These are phyloP conservation scores for Nitzschia sp. DNA, from an alignment of 108 stramenopile species.

Conservation along the genomic window DNA sequence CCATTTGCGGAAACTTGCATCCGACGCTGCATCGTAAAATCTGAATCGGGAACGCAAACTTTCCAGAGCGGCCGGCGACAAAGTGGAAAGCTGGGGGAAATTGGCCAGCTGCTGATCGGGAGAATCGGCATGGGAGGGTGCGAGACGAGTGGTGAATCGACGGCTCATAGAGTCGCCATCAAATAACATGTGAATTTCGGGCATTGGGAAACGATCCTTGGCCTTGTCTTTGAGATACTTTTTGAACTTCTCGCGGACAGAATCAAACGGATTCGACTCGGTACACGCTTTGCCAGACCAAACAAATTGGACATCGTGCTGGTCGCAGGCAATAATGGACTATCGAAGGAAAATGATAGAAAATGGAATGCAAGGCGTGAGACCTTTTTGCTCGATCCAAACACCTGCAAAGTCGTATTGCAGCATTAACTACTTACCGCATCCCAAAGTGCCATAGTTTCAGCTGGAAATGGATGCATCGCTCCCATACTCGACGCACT, in stretches of 20 bases:
- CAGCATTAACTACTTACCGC: conserved; percentile 35
- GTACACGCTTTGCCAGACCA: conserved; percentile 46
- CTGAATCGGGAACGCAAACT: conserved; percentile 44
- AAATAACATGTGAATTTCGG: conserved; percentile 39
- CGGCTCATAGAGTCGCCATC: conserved; percentile 76
- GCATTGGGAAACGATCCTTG: conserved; percentile 55
- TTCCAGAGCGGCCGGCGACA: conserved; percentile 39
- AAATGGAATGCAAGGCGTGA: neutral
- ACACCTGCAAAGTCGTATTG: neutral
- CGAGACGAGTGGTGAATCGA: conserved; percentile 51
- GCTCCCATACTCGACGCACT: conserved; percentile 2
- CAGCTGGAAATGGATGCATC: conserved; percentile 27
- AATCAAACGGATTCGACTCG: conserved; percentile 30
- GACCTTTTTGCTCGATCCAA: neutral
- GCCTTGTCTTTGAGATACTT: conserved; percentile 26
- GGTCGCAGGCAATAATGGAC: conserved; percentile 57
- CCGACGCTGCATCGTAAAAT: conserved; percentile 54
- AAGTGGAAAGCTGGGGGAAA: conserved; percentile 51
- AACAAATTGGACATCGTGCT: conserved; percentile 48
- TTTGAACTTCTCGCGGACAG: conserved; percentile 40
- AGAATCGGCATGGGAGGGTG: conserved; percentile 58
- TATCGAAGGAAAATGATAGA: conserved; percentile 14
- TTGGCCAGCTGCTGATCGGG: conserved; percentile 52
- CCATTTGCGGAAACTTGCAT: conserved; percentile 63
- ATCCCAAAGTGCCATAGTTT: conserved; percentile 58